Evolutionary conservation across 805 yeast species (phyloP).

Genomic region (Yarrowia sp.): DNA sequence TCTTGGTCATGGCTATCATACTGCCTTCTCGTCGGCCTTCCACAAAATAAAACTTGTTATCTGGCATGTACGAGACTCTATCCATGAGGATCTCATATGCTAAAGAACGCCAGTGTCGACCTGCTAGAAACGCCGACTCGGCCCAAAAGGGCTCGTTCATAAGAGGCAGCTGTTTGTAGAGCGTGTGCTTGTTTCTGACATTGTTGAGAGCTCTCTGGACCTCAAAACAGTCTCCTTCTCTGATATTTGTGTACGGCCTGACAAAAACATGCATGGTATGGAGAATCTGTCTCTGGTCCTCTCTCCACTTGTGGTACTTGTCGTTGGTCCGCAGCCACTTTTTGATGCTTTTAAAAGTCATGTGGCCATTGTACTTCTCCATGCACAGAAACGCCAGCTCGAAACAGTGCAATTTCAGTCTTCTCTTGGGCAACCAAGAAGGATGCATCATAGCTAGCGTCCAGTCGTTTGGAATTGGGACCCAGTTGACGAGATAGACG

Average conservation of each 20-base stretch:
- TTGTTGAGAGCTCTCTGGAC: not conserved
- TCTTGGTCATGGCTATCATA: not conserved
- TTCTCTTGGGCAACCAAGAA: not conserved
- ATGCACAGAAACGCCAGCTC: conserved; percentile 1
- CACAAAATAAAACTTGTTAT: not conserved
- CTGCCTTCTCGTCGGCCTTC: conserved; percentile 1
- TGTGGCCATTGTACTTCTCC: not conserved
- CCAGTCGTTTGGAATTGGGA: not conserved
- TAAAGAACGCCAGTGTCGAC: not conserved
- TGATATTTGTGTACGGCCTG: not conserved
- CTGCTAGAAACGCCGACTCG: not conserved
- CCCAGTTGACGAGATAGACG: not conserved
- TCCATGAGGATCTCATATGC: not conserved
- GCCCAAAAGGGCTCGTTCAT: conserved; percentile 4
- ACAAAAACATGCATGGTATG: not conserved
- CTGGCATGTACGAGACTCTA: not conserved
- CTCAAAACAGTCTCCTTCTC: not conserved
- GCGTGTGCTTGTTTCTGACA: not conserved
- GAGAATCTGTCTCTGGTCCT: not conserved
- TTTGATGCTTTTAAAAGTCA: not conserved
- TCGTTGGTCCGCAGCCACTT: not conserved
- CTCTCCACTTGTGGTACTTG: not conserved
- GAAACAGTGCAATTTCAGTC: not conserved
- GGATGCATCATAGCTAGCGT: not conserved
- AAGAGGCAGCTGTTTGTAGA: conserved; percentile 13